These are phyloP conservation scores for Casuarina cunninghamiana DNA, from an alignment of 306 rosid genomes.

Conservation along the genomic window DNA sequence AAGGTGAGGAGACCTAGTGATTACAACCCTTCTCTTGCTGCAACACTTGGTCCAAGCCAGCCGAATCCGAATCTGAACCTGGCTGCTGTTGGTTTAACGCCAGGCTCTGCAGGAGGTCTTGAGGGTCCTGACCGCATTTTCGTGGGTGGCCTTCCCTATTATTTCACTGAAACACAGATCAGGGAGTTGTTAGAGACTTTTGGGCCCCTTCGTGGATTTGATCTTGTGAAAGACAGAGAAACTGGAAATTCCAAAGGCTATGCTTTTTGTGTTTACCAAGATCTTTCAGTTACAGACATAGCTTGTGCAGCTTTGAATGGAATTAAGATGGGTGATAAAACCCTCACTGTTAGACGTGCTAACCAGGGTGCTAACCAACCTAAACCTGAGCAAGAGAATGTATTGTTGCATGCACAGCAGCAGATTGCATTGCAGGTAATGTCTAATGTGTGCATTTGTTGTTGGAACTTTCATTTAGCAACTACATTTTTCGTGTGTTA, in stretches of 20 bases:
- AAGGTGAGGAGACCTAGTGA: conserved; percentile 99
- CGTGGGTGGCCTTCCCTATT: conserved; percentile 98
- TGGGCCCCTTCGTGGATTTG: conserved; percentile 97
- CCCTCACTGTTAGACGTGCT: conserved; percentile 96
- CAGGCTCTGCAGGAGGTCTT: conserved; percentile 99
- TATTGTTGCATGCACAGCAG: conserved; percentile 93
- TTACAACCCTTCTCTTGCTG: conserved; percentile 96
- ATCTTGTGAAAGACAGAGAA: conserved; percentile 95
- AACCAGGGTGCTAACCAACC: conserved; percentile 96
- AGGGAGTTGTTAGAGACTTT: conserved; percentile 93
- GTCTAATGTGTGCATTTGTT: not conserved
- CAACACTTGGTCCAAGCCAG: conserved; percentile 97
- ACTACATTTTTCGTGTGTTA: not conserved
- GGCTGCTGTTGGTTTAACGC: conserved; percentile 86
- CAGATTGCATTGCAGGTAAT: conserved; percentile 95
- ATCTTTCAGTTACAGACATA: conserved; percentile 96
- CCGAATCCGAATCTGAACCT: conserved; percentile 92
- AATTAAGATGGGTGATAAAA: conserved; percentile 98
- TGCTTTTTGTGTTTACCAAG: conserved; percentile 99
- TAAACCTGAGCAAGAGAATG: conserved; percentile 93
- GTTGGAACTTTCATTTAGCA: not conserved
- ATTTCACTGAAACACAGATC: conserved; percentile 93
- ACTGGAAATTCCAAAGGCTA: conserved; percentile 98
- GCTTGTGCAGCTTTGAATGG: conserved; percentile 99
- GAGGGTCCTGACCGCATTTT: conserved; percentile 99